Evolutionary conservation across 2,329 filamentous ascomycete species (phyloP).

Genomic region (Paracorniculantispora psalliotae): DNA sequence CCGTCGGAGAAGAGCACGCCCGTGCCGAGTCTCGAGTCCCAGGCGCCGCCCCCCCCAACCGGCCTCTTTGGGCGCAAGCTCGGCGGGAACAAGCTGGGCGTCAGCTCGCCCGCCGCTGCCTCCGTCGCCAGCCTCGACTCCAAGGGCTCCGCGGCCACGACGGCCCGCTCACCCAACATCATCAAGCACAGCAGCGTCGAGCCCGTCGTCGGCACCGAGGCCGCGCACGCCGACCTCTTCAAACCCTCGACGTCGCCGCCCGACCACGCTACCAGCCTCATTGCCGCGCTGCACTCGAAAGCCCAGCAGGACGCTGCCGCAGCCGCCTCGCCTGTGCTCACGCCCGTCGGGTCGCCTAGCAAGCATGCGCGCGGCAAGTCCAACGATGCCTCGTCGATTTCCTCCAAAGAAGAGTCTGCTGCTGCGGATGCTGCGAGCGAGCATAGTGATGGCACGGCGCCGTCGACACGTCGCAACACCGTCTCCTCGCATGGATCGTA

Average conservation of each 20-base stretch:
- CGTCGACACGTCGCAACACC: constrained; percentile 32
- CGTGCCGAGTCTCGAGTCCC: constrained; percentile 38
- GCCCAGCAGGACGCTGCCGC: constrained; percentile 52
- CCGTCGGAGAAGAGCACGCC: constrained; percentile 53
- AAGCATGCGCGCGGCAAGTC: constrained; percentile 35
- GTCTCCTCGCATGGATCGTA: constrained; percentile 32
- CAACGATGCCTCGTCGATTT: constrained; percentile 46
- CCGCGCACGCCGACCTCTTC: constrained; percentile 60
- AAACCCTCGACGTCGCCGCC: constrained; percentile 52
- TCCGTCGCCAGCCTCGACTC: constrained; percentile 47
- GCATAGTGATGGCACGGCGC: constrained; percentile 24
- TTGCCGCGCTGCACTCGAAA: constrained; percentile 63
- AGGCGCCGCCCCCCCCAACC: constrained; percentile 26
- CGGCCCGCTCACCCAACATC: constrained; percentile 31
- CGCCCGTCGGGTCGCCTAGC: constrained; percentile 32
- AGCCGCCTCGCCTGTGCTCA: constrained; percentile 34
- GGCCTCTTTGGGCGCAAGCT: constrained; percentile 49
- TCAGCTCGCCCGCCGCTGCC: constrained; percentile 29
- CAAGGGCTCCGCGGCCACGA: constrained; percentile 34
- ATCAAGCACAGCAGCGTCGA: constrained; percentile 45
- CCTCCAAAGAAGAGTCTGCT: constrained; percentile 39
- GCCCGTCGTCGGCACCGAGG: constrained; percentile 63
- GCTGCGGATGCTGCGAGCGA: constrained; percentile 20
- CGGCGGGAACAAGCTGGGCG: constrained; percentile 31
- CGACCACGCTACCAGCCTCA: constrained; percentile 57